Evolutionary conservation across 176 grass and related monocot genomes (phyloP).

Genomic region (Triticum urartu): DNA sequence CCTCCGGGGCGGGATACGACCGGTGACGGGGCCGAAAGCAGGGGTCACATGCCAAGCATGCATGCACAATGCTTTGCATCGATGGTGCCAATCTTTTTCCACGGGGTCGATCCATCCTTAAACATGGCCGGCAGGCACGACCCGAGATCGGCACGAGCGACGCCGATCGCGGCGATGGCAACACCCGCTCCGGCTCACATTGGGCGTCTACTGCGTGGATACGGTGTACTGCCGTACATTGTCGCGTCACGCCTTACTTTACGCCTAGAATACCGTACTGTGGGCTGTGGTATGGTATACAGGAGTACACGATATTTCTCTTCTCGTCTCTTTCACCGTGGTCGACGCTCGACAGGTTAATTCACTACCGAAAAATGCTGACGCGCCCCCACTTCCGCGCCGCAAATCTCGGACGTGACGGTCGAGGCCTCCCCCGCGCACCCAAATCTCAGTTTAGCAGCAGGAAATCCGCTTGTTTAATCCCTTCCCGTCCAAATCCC

Average conservation of each 20-base stretch:
- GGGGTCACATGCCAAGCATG: constrained; percentile 29
- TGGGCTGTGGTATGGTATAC: too few species aligned
- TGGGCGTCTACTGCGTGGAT: too few species aligned
- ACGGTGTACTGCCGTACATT: not conserved
- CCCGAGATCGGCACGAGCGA: not conserved
- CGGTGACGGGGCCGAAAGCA: constrained; percentile 2
- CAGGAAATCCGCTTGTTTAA: constrained; percentile 12
- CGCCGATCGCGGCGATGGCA: not conserved
- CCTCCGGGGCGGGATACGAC: not conserved
- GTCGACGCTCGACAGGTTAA: not conserved
- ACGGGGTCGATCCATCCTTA: not conserved
- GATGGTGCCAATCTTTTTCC: not conserved
- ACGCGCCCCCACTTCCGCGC: not conserved
- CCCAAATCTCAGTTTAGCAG: not conserved
- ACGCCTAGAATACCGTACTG: too few species aligned
- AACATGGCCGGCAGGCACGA: constrained; percentile 18
- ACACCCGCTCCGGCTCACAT: not conserved
- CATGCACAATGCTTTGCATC: not conserved
- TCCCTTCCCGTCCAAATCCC: not conserved
- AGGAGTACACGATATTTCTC: too few species aligned
- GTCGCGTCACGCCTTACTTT: not conserved
- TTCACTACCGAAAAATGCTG: not conserved
- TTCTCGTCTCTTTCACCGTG: not conserved
- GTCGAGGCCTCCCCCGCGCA: not conserved
- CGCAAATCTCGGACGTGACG: constrained; percentile 16